phyloP scores from a whole-genome alignment of 73 alveolate genomes.

The Paramecium bursaria region DNA sequence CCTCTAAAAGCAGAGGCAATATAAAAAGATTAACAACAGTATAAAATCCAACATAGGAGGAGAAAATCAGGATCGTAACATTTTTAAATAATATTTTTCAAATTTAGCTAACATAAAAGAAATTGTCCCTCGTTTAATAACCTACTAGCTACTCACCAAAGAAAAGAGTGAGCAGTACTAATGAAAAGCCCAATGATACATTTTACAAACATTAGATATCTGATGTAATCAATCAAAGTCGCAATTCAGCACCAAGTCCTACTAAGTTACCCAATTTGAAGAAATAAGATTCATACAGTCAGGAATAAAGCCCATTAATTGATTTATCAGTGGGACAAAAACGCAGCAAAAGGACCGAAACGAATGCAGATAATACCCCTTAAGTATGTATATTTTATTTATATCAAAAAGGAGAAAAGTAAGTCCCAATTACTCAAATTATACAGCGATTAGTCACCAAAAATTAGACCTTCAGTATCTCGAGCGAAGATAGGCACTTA shows the following conservation, averaged over 20 bases:
- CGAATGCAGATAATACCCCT: constrained; percentile 52
- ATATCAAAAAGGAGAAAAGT: not conserved
- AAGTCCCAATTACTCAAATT: constrained; percentile 31
- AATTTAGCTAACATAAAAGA: constrained; percentile 51
- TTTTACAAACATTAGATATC: not conserved
- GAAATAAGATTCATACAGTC: constrained; percentile 15
- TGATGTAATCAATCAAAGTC: constrained; percentile 15
- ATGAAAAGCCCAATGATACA: constrained; percentile 16
- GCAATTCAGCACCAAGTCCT: constrained; percentile 3
- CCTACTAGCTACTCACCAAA: constrained; percentile 48
- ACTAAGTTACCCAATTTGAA: constrained; percentile 56
- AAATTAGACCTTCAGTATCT: constrained; percentile 1
- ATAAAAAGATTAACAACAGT: constrained; percentile 25
- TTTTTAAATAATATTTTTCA: not conserved
- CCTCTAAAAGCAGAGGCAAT: constrained; percentile 24
- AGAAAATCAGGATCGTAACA: constrained; percentile 21
- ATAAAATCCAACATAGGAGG: not conserved
- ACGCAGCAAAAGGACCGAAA: constrained; percentile 51
- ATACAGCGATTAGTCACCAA: constrained; percentile 46
- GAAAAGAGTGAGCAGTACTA: constrained; percentile 25
- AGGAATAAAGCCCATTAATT: constrained; percentile 12
- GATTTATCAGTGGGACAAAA: constrained; percentile 38
- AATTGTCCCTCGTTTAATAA: constrained; percentile 33
- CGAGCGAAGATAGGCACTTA: constrained; percentile 22
- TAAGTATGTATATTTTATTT: not conserved